Base-by-base conservation (phyloP, 257 asterid genomes). In the Jacaranda mimosifolia region DNA sequence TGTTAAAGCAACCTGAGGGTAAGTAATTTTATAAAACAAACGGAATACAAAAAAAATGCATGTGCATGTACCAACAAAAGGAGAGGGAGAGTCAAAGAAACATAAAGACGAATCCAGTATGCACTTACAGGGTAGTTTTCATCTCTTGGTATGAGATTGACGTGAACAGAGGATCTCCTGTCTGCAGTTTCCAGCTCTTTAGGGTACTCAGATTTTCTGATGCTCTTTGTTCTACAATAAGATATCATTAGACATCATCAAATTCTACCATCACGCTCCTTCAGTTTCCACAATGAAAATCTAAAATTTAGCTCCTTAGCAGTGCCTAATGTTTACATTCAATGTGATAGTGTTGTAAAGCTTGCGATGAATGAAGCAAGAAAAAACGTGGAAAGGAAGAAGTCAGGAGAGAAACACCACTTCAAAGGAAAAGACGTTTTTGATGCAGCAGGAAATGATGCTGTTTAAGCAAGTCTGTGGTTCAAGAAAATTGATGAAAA, bases 141-240 rank as follows among this genome's bases (percentile, higher is more conserved):
- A 18, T 89, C 97, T 88, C 97, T 93, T 85, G 90, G 91, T 62
- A 85, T 84, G 81, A 96, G 99, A 80, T 86, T 96, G 79, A 91
- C 96, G 76, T 85, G 88, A 74, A 96, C 94, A 60, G 92, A 81
- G 64, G 97, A 82, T 81, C 90, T 85, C 91, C 88, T 81, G 80
- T 88, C 92, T 8, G 93, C 94, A 57, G 97, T 95, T 80, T 89
- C 97, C 86, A 96, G 91, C 91, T 93, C 99, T 76, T 84, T 89
- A 18, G 99, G 99, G 82, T 97, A 93, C 88, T 96, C 97, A 3
- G 97, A 89, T 67, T 77, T 93, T 79, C 79, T 83, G 78, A 96
- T 90, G 83, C 99, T 96, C 99, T 96, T 93, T 78, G 83, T 26
- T 26, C 32, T 26, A 2, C 32, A 26, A 70, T 13, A 79, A 38